Evolutionary conservation across 108 stramenopile genomes (phyloP).

Genomic region (Cyclotella baltica): DNA sequence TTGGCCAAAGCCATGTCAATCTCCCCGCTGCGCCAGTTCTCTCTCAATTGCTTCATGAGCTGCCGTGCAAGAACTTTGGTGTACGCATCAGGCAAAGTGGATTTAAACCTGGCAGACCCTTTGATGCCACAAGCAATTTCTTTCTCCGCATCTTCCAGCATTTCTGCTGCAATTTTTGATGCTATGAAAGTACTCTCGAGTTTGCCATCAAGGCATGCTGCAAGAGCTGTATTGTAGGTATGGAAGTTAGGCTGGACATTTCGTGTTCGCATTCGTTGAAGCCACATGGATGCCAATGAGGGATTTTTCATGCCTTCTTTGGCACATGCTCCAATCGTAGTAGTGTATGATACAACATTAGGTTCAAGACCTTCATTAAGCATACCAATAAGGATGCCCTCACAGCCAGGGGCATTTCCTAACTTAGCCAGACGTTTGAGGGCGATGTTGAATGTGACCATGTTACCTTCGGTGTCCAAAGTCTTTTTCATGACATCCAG

Average conservation of each 20-base stretch:
- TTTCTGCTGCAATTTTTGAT: slow-evolving; percentile 75
- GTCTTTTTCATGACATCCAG: slow-evolving; percentile 86
- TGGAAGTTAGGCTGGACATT: slow-evolving; percentile 79
- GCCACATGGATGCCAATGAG: slow-evolving; percentile 74
- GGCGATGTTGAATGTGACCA: slow-evolving; percentile 92
- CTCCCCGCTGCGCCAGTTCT: slow-evolving; percentile 73
- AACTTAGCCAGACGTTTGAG: slow-evolving; percentile 87
- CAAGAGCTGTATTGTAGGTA: slow-evolving; percentile 88
- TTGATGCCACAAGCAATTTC: slow-evolving; percentile 63
- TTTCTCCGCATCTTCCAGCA: slow-evolving; percentile 70
- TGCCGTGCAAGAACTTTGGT: slow-evolving; percentile 74
- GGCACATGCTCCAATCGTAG: slow-evolving; percentile 85
- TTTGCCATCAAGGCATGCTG: slow-evolving; percentile 85
- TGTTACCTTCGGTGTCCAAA: slow-evolving; percentile 86
- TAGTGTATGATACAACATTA: slow-evolving; percentile 90
- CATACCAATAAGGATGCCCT: slow-evolving; percentile 91
- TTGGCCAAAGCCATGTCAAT: slow-evolving; percentile 86
- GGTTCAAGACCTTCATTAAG: slow-evolving; percentile 82
- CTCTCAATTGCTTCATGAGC: slow-evolving; percentile 78
- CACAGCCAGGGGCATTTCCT: slow-evolving; percentile 75
- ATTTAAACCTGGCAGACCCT: slow-evolving; percentile 67
- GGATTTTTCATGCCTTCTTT: slow-evolving; percentile 68
- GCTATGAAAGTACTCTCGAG: slow-evolving; percentile 74
- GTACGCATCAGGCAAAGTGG: slow-evolving; percentile 76
- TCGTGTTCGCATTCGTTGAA: slow-evolving; percentile 84